Base-by-base conservation (phyloP, 2,329 filamentous ascomycete species). In the Paraphaeosphaeria minitans region DNA sequence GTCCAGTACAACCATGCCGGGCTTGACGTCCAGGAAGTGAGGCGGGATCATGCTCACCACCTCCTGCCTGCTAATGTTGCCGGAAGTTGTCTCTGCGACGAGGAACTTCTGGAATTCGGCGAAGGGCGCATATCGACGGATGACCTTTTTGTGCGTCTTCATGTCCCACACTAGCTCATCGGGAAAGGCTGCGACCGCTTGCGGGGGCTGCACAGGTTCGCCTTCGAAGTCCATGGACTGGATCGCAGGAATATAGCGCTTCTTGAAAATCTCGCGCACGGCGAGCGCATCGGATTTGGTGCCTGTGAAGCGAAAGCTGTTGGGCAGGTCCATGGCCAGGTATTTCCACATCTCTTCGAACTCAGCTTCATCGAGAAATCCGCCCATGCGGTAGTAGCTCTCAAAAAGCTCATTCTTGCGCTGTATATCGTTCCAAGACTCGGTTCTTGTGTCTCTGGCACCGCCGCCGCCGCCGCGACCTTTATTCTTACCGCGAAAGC, bases 1-100 rank as follows among this genome's bases (percentile, higher is more conserved):
- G 77, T 99, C 95, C 68, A 99, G 81, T 10, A 97, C 93, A 1
- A 89, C 90, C 89, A 97, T 96, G 54, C 93, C 92, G 4, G 95
- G 93, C 67, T 87, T 87, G 52, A 98, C 84, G 71, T 98, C 93
- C 83, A 99, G 90, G 69, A 98, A 83, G 68, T 98, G 85, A 27
- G 95, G 95, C 27, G 95, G 95, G 63, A 99, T 98, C 95, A 99
- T 99, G 81, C 92, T 97, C 72, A 99, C 95, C 46, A 97, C 90
- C 80, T 99, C 95, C 79, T 99, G 95, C 70, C 95, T 88, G 78
- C 91, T 97, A 71, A 99, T 98, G 77, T 98, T 99, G 70, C 95
- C 95, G 22, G 98, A 93, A 57, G 91, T 93, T 4, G 95, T 97
- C 83, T 99, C 95, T 53, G 94, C 96, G 51, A 99, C 95, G 52